Percentiles rank a stretch among this genome's conserved stretches.
These are phyloP conservation scores for Echium plantagineum DNA, from an alignment of 257 asterid genomes.

Conservation along the genomic window DNA sequence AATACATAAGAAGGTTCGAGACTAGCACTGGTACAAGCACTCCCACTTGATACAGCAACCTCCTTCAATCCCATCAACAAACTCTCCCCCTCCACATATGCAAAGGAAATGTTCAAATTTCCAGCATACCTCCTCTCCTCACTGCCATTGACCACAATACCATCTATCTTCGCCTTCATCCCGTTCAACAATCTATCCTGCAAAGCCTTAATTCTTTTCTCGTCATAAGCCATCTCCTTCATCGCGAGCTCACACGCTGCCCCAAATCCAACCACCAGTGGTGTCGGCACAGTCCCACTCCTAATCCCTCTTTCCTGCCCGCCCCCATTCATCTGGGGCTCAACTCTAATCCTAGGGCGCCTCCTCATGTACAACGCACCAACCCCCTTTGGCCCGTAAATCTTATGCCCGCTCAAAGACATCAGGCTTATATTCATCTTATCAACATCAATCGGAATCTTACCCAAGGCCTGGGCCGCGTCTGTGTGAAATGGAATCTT, in stretches of 20 bases:
- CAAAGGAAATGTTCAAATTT: slow-evolving; percentile 87
- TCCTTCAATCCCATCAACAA: slow-evolving; percentile 96
- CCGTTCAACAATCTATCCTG: slow-evolving; percentile 61
- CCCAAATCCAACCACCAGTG: slow-evolving; percentile 91
- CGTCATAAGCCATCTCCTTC: slow-evolving; percentile 95
- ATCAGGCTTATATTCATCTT: slow-evolving; percentile 85
- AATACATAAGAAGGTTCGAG: slow-evolving; percentile 93
- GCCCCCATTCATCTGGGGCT: slow-evolving; percentile 97
- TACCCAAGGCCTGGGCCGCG: slow-evolving; percentile 91
- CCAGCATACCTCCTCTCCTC: slow-evolving; percentile 72
- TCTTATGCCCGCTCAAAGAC: slow-evolving; percentile 95
- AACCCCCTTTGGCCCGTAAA: slow-evolving; percentile 90
- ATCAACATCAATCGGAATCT: slow-evolving; percentile 79
- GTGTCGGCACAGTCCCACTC: slow-evolving; percentile 95
- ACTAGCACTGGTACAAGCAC: slow-evolving; percentile 97
- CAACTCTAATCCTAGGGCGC: slow-evolving; percentile 89
- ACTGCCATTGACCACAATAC: slow-evolving; percentile 90
- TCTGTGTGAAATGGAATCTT: slow-evolving; percentile 80
- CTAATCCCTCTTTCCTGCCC: slow-evolving; percentile 99
- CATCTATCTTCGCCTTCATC: slow-evolving; percentile 55
- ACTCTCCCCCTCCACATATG: slow-evolving; percentile 97
- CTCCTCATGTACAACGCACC: slow-evolving; percentile 90
- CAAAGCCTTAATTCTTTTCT: slow-evolving; percentile 48
- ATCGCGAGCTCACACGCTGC: slow-evolving; percentile 83
- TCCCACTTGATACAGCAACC: slow-evolving; percentile 96